Percentiles rank a stretch among this genome's conserved stretches.
These are phyloP conservation scores for Melanomma pulvis-pyrius DNA, from an alignment of 495 filamentous ascomycete species.

Conservation along the genomic window DNA sequence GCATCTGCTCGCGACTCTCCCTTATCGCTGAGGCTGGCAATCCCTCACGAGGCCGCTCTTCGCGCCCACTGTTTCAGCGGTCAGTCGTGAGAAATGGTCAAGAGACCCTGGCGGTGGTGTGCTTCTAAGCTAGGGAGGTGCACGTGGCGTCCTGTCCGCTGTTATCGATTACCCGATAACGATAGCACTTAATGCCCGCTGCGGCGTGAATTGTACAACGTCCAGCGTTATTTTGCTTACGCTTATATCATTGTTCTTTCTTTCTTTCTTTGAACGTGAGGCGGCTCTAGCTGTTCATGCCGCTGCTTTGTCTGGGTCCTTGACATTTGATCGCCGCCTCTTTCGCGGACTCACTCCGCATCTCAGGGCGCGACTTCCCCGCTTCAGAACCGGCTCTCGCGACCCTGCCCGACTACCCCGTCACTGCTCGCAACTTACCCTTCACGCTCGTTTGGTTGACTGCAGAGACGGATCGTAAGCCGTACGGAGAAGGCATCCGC, in stretches of 20 bases:
- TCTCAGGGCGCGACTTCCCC: constrained; percentile 2
- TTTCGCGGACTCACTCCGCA: background rate
- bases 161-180: constrained; percentile 22
- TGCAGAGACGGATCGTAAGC: background rate
- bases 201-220: constrained; percentile 10
- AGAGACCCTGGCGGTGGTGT: constrained; percentile 18
- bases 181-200: constrained; percentile 7
- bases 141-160: constrained; percentile 21
- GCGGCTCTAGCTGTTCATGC: background rate
- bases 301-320: constrained; percentile 1
- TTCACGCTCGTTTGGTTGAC: constrained; percentile 7
- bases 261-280: background rate
- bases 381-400: constrained; percentile 1
- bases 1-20: background rate
- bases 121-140: constrained; percentile 7
- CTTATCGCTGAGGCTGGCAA: background rate
- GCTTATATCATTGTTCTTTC: background rate
- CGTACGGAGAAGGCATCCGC: background rate
- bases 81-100: constrained; percentile 13
- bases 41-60: constrained; percentile 5
- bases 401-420: constrained; percentile 5
- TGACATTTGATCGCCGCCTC: background rate
- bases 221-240: background rate
- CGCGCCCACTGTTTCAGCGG: constrained; percentile 25
- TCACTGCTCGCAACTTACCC: constrained; percentile 1